Evolutionary conservation across 768 basidiomycete genomes (phyloP).

Genomic region (Lentinula guzmanii): DNA sequence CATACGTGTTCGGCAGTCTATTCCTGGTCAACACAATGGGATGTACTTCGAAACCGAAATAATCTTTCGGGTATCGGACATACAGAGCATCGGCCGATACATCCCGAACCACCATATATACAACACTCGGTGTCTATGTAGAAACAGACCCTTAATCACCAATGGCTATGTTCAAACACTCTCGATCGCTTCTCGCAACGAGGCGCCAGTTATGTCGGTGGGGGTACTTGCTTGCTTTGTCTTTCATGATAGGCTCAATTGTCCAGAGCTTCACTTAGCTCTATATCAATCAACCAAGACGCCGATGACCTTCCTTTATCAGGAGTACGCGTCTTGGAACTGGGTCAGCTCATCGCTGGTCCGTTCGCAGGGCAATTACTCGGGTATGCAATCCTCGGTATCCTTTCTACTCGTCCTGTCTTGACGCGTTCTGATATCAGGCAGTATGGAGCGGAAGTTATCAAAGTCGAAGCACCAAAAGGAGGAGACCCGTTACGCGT

Average conservation of each 20-base stretch:
- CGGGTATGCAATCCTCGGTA: conserved; percentile 34
- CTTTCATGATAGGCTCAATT: not conserved
- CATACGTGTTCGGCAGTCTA: no score
- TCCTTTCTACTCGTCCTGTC: not conserved
- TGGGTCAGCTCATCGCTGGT: conserved; percentile 68
- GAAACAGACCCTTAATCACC: not conserved
- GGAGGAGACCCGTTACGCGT: conserved; percentile 63
- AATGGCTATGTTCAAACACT: not conserved
- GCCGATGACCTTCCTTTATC: conserved; percentile 44
- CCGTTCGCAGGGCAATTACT: conserved; percentile 70
- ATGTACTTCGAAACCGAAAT: not conserved
- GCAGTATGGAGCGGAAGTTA: conserved; percentile 68
- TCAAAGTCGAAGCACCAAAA: conserved; percentile 63
- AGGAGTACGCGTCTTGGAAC: conserved; percentile 59
- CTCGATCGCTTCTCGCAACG: not conserved
- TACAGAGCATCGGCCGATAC: not conserved
- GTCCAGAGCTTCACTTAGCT: not conserved
- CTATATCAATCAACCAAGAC: conserved; percentile 12
- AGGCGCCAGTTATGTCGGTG: not conserved
- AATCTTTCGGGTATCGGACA: not conserved
- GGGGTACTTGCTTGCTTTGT: not conserved
- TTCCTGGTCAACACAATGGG: not conserved
- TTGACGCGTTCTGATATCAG: conserved; percentile 22
- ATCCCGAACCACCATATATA: not conserved
- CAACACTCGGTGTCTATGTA: not conserved